Base-by-base conservation (phyloP, 1,139 yeast species). In the Kodamaea plutei region DNA sequence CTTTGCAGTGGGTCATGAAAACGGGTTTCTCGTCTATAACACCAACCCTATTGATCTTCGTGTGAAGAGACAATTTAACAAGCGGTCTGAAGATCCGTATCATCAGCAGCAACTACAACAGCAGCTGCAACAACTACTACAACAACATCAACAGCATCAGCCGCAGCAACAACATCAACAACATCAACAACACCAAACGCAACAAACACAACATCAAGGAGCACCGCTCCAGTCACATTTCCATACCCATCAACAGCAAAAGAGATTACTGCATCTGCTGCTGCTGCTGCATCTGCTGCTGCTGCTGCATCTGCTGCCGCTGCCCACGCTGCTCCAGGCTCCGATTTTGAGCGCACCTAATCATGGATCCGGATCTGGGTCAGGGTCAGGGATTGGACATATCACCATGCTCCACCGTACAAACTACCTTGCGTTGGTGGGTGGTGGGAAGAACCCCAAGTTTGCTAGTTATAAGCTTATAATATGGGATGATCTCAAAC, bases 401-500 rank as follows among this genome's bases (percentile, higher is more conserved):
- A 76, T 83, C 2, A 69, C 82, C 31, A 85, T 89, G 95, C 76
- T 89, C 9, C 85, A 87, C 52, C 70, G 96, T 27, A 88, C 96
- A 1, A 89, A 89, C 57, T 88, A 88, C 52, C 68, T 89, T 35
- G 96, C 91, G 1, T 57, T 89, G 26, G 87, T 88, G 1, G 96
- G 96, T 1, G 95, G 96, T 8, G 96, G 96, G 1, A 68, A 72
- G 38, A 69, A 72, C 37, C 96, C 96, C 20, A 69, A 76, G 44
- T 84, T 77, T 48, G 84, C 95, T 2, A 69, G 75, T 44, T 85
- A 85, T 56, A 83, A 83, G 51, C 67, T 82, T 29, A 71, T 87
- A 20, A 80, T 89, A 10, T 89, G 96, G 96, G 96, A 89, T 56
- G 97, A 89, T 52, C 56, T 85, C 39, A 84, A 85, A 54, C 72